Evolutionary conservation across 2,329 filamentous ascomycete genomes (phyloP).

Genomic region (Fusarium nematophilum): DNA sequence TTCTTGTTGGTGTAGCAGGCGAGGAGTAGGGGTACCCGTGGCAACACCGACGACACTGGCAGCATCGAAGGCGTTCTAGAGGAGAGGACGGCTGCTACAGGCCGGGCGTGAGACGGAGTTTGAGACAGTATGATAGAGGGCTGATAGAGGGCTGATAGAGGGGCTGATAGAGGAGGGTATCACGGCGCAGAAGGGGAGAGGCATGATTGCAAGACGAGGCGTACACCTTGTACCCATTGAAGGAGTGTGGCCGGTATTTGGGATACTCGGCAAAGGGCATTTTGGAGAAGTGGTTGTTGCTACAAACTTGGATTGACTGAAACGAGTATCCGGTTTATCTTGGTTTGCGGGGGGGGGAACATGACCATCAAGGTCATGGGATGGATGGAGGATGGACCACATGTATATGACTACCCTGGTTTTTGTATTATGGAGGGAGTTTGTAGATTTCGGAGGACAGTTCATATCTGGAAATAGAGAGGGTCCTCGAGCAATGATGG

Average conservation of each 20-base stretch:
- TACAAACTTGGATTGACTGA: conserved; percentile 15
- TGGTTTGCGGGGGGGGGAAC: conserved; percentile 2
- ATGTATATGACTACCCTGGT: conserved; percentile 38
- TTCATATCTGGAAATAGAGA: conserved; percentile 34
- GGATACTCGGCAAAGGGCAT: conserved; percentile 1
- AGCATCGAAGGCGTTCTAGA: conserved; percentile 50
- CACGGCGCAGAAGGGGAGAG: conserved; percentile 10
- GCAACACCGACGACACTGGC: conserved; percentile 46
- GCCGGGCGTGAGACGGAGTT: conserved; percentile 13
- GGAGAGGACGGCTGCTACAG: conserved; percentile 8
- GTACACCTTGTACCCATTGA: conserved; percentile 14
- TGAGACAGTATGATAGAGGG: too few relatives aligned
- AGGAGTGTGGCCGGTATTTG: conserved; percentile 6
- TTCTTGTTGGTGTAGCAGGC: conserved; percentile 67
- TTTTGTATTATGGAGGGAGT: conserved; percentile 13
- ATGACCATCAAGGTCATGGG: conserved; percentile 18
- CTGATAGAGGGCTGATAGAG: conserved; percentile 17
- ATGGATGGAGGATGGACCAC: conserved; percentile 25
- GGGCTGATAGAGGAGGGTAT: conserved; percentile 16
- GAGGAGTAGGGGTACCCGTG: conserved; percentile 43
- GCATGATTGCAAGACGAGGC: conserved; percentile 1
- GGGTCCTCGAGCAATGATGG: conserved; percentile 15
- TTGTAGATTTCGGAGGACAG: conserved; percentile 20
- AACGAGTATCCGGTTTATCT: conserved; percentile 11
- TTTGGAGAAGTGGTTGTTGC: conserved; percentile 15